A percentile compares a stretch with the other conserved stretches of the same genome.
phyloP scores from a whole-genome alignment of 768 basidiomycete genomes.

The Amanita phalloides region DNA sequence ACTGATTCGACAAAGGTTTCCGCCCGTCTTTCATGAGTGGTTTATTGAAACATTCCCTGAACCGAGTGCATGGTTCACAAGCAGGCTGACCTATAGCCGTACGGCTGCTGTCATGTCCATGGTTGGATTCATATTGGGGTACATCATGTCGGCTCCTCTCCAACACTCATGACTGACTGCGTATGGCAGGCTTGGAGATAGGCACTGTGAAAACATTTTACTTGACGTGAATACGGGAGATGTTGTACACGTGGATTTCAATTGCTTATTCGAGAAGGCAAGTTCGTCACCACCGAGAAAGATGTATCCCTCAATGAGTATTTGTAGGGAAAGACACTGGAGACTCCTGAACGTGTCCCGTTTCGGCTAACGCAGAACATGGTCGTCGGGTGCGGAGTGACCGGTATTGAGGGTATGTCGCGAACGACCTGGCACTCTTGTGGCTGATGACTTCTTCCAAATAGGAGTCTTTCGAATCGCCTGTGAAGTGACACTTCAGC shows the following conservation, averaged over 20 bases:
- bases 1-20: conserved; percentile 35
- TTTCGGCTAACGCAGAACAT: conserved; percentile 93
- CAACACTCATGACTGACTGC: background rate
- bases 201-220: conserved; percentile 94
- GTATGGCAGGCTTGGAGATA: conserved; percentile 75
- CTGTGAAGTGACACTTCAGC: conserved; percentile 81
- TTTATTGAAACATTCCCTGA: conserved; percentile 96
- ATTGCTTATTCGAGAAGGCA: conserved; percentile 95
- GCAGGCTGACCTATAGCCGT: conserved; percentile 76
- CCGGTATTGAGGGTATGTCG: conserved; percentile 72
- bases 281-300: conserved; percentile 5
- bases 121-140: conserved; percentile 97
- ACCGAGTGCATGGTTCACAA: conserved; percentile 87
- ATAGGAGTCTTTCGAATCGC: conserved; percentile 82
- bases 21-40: conserved; percentile 94
- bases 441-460: background rate
- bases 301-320: conserved; percentile 14
- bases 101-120: conserved; percentile 98
- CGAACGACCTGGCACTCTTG: background rate
- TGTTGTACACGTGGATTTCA: conserved; percentile 94
- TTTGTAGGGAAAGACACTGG: conserved; percentile 61
- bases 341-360: conserved; percentile 86
- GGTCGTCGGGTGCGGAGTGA: conserved; percentile 86
- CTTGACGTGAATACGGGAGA: conserved; percentile 85
- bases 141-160: conserved; percentile 12